A percentile compares a stretch with the other conserved stretches of the same genome.
Evolutionary conservation across 1,284 basidiomycete genomes (phyloP).

Genomic region (Pterulicium gracile): DNA sequence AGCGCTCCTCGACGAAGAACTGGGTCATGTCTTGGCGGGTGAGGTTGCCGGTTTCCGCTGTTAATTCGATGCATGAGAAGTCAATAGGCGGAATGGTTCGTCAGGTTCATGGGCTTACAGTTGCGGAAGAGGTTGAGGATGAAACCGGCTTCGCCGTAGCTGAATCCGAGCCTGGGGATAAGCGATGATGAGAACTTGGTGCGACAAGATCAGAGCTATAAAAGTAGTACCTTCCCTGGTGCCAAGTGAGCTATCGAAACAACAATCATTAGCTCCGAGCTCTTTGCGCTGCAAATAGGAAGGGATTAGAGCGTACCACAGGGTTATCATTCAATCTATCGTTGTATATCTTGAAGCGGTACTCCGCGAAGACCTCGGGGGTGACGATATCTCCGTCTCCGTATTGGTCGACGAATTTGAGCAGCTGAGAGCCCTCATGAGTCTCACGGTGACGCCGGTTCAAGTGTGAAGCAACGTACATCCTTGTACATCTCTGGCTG

Average conservation of each 20-base stretch:
- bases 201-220: too few relatives aligned
- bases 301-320: too few relatives aligned
- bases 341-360: background rate
- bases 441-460: background rate
- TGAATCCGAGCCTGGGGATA: too few relatives aligned
- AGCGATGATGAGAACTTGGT: too few relatives aligned
- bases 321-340: background rate
- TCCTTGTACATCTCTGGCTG: background rate
- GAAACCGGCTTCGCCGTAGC: conserved; percentile 1
- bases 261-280: too few relatives aligned
- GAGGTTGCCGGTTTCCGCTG: background rate
- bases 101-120: background rate
- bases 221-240: background rate
- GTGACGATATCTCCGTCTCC: background rate
- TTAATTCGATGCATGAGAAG: background rate
- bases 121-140: conserved; percentile 1
- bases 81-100: background rate
- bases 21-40: background rate
- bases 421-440: background rate
- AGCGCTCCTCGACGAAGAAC: background rate
- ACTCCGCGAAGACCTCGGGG: background rate
- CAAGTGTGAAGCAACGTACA: background rate
- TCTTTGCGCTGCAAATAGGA: too few relatives aligned
- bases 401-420: background rate
- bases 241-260: background rate